Evolutionary conservation across 495 filamentous ascomycete species (phyloP), one percentile per base, ranked within the genome.

Genomic region (Podospora bellae-mahoneyi): DNA sequence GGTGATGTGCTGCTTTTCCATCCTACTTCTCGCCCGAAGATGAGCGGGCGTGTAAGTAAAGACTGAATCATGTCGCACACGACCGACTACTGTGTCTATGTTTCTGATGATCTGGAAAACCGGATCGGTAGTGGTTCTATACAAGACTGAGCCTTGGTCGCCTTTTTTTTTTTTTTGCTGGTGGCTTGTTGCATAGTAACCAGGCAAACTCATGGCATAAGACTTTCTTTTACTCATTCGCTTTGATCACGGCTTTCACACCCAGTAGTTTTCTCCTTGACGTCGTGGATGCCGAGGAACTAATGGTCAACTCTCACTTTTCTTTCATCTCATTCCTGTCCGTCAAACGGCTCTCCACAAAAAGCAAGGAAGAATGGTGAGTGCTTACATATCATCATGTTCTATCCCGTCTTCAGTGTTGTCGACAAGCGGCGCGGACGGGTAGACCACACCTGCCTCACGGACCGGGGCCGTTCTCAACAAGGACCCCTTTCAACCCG

Each of bases 11-110:
- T 48, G 39, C 39, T 48, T 48, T 16, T 48, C 39, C 39, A 48
- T 48, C 39, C 39, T 48, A 48, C 15, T 48, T 48, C 39, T 48
- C 39, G 39, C 39, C 39, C 39, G 39, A 28, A 34, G 30, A 65
- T 62, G 34, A 55, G 34, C 61, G 61, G 58, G 59, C 63, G 13
- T 48, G 26, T n/a, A 55, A 4, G 39, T 62, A 32, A 16, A 34
- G 19, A 65, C 62, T 66, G 26, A 10, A 66, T 72, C 73, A 71
- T 60, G 66, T 74, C 62, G 70, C 71, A 69, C 70, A 56, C 57
- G 39, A 48, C 39, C 57, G 39, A 48, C 39, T 48, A 48, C 18
- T 16, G 39, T 10, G 39, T 48, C 13, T 62, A 23, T 66, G 27
- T 27, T 18, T 64, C 58, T 63, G n/a, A 39, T 34, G 26, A 55